phyloP scores from a whole-genome alignment of 2,329 filamentous ascomycete genomes.

The Fusarium xylarioides region DNA sequence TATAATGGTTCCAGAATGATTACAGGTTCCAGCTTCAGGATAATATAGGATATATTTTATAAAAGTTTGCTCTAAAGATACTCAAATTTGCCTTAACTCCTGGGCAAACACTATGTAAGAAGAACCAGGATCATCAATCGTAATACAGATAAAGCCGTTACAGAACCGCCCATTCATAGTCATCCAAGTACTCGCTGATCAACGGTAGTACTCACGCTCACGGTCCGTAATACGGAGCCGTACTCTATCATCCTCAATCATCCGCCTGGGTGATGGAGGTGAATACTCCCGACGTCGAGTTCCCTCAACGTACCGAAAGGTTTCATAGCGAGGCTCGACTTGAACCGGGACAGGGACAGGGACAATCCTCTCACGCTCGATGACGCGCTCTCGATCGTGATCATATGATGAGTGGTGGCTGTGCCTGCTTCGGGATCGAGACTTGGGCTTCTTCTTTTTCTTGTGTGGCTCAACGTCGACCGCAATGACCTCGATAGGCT shows the following conservation, averaged over 20 bases:
- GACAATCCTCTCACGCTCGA: conserved; percentile 62
- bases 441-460: conserved; percentile 43
- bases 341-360: conserved; percentile 55
- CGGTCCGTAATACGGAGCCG: conserved; percentile 49
- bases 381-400: conserved; percentile 57
- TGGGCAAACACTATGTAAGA: conserved; percentile 6
- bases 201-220: conserved; percentile 45
- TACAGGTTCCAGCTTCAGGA: neutral
- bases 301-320: conserved; percentile 63
- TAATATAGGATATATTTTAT: neutral
- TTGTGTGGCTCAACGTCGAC: conserved; percentile 48
- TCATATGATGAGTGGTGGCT: conserved; percentile 39
- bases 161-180: neutral
- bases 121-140: conserved; percentile 30
- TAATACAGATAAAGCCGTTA: conserved; percentile 36
- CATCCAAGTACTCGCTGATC: neutral
- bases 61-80: neutral
- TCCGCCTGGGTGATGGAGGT: conserved; percentile 46
- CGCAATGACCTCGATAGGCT: conserved; percentile 51
- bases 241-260: conserved; percentile 44
- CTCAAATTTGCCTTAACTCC: conserved; percentile 27
- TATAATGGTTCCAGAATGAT: neutral
- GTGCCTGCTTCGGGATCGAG: conserved; percentile 45
- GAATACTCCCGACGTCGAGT: conserved; percentile 49
- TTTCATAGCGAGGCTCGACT: conserved; percentile 54